Evolutionary conservation across 495 filamentous ascomycete genomes (phyloP).

Genomic region (Xanthoparmelia taractica): DNA sequence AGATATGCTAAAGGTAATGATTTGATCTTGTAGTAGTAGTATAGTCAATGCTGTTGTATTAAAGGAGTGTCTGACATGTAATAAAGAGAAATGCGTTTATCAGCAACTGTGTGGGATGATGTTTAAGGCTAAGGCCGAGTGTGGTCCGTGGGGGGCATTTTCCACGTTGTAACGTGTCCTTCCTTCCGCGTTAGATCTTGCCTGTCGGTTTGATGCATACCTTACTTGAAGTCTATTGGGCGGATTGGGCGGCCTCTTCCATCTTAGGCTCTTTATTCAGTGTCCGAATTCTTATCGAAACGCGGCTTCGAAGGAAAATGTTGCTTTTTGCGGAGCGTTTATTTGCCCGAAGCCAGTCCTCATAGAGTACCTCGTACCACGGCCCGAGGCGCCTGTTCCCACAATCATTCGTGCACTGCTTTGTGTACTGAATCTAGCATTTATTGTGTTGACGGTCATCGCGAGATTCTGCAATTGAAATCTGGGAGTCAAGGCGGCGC

Average conservation of each 20-base stretch:
- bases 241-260: not conserved
- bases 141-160: not conserved
- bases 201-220: not conserved
- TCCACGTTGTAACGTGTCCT: too few species aligned
- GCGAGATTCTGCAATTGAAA: not conserved
- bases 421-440: not conserved
- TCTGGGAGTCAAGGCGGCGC: not conserved
- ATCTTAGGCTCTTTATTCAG: not conserved
- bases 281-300: not conserved
- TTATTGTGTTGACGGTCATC: not conserved
- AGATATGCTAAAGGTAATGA: not conserved
- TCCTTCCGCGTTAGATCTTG: not conserved
- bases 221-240: too few species aligned
- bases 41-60: not conserved
- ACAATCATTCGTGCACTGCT: too few species aligned
- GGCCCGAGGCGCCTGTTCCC: too few species aligned
- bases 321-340: not conserved
- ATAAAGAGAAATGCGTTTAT: too few species aligned
- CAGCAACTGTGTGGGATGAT: conserved; percentile 2
- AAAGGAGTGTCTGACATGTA: not conserved
- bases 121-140: not conserved
- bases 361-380: not conserved
- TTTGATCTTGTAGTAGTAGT: not conserved
- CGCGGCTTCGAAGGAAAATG: not conserved
- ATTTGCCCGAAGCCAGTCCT: not conserved